Evolutionary conservation across 352 stramenopile genomes (phyloP), one percentile per base, ranked within the genome.

Genomic region (Peronosclerospora sorghi): DNA sequence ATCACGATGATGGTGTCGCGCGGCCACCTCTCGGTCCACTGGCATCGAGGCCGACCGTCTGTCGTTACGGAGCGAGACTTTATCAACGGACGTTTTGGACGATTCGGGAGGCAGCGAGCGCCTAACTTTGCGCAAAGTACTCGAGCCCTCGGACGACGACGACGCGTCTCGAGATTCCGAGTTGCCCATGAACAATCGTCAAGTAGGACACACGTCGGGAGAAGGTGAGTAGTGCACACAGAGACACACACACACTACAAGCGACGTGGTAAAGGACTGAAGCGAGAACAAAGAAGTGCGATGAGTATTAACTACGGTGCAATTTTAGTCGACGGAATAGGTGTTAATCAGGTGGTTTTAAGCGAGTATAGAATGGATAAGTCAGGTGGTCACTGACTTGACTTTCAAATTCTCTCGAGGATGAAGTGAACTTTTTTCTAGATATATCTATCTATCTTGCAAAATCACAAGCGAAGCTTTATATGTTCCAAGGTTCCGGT

Each of bases 161-260:
- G 55, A 49, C 8, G 55, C 34, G 27, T 60, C 54, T 47, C 67
- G 54, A 12, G 71, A 83, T 45, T 83, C 71, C 26, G 65, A 48
- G 36, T 75, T 79, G 26, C 71, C 71, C 71, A 83, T 83, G n/a
- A 44, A 17, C 12, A 37, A 41, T 51, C 27, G 34, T 35, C 53
- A 26, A 34, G 13, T 5, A 34, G 9, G 4, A 34, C 28, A 34
- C 28, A 15, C 9, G 26, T 10, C 26, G 26, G 6, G 9, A 8
- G 28, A 4, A 13, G 28, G 9, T 34, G 8, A 4, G 28, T 13
- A 34, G 28, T 17, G 3, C 5, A 15, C 2, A 15, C 9, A 34
- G 28, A 12, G 28, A 34, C 2, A 34, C 21, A 26, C 4, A 26
- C 4, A 26, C 3, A 6, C 4, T 26, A 6, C 3, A 6, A 7